Percentiles rank a stretch among this genome's conserved stretches.
Conservation (phyloP, 129 eudicot species). For the Saussurea involucrata region DNA sequence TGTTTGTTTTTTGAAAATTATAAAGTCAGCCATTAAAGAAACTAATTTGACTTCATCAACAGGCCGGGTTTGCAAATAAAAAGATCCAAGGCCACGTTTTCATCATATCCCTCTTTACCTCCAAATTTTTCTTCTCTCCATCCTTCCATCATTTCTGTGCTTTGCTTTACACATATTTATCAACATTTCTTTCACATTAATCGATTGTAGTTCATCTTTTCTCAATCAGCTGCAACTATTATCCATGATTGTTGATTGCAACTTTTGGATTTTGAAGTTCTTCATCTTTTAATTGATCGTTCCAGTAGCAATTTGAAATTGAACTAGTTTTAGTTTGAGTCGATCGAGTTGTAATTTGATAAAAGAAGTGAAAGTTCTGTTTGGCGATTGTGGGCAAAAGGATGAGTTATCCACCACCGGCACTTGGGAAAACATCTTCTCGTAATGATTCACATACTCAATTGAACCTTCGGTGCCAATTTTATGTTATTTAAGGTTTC, state of each 20-base stretch:
- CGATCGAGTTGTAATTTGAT: constrained; percentile 12
- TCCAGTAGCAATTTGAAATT: neutral
- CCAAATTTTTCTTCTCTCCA: neutral
- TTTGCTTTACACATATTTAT: neutral
- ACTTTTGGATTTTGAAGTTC: constrained; percentile 7
- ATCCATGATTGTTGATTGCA: neutral
- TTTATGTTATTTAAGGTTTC: neutral
- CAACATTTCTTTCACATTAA: neutral
- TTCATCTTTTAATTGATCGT: neutral
- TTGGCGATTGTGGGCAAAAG: constrained; percentile 40
- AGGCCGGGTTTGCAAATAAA: too few species aligned
- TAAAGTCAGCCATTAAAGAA: too few species aligned
- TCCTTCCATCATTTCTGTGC: neutral
- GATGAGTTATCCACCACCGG: constrained; percentile 42
- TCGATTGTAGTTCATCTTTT: neutral
- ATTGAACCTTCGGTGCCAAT: neutral
- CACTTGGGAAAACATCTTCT: constrained; percentile 52
- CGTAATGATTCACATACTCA: constrained; percentile 27
- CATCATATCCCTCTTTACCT: neutral
- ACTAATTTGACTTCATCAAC: too few species aligned
- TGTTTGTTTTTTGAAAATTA: too few species aligned
- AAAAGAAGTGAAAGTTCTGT: neutral
- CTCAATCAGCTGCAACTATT: neutral
- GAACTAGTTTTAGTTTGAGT: neutral
- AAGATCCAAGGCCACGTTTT: too few species aligned